These are phyloP conservation scores for Leccinum boreale DNA, from an alignment of 768 basidiomycete genomes.

Conservation along the genomic window DNA sequence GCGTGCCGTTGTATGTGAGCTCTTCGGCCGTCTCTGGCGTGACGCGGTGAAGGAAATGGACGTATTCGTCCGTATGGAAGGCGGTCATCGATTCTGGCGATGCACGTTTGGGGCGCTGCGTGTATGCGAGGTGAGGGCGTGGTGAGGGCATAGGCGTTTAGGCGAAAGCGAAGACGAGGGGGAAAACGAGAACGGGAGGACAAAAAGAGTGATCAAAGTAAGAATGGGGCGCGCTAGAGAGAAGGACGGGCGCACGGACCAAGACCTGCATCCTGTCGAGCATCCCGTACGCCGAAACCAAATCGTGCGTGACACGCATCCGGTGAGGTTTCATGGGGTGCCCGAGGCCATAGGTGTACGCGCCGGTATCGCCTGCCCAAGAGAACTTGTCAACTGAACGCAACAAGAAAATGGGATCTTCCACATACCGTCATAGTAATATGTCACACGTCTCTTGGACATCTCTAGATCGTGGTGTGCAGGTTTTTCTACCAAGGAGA, in stretches of 20 bases:
- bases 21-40: slow-evolving; percentile 90
- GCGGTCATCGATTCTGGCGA: slow-evolving; percentile 78
- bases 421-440: slow-evolving; percentile 71
- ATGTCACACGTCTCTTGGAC: slow-evolving; percentile 73
- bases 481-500: too few species aligned
- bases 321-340: slow-evolving; percentile 98
- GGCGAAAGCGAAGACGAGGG: too few species aligned
- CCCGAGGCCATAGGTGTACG: slow-evolving; percentile 79
- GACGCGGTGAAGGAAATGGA: slow-evolving; percentile 85
- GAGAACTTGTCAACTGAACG: neutral
- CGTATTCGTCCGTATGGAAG: slow-evolving; percentile 98
- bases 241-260: slow-evolving; percentile 52
- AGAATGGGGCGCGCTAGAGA: too few species aligned
- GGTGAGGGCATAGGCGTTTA: too few species aligned
- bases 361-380: slow-evolving; percentile 60
- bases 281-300: slow-evolving; percentile 89
- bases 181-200: too few species aligned
- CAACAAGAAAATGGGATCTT: neutral
- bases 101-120: slow-evolving; percentile 66
- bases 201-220: too few species aligned
- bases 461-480: too few species aligned
- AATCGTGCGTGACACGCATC: slow-evolving; percentile 90
- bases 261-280: slow-evolving; percentile 89
- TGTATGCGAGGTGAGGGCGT: too few species aligned
- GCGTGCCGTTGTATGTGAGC: slow-evolving; percentile 76